Base-by-base conservation (phyloP, 805 yeast species). In the Schizosaccharomyces lindneri region DNA sequence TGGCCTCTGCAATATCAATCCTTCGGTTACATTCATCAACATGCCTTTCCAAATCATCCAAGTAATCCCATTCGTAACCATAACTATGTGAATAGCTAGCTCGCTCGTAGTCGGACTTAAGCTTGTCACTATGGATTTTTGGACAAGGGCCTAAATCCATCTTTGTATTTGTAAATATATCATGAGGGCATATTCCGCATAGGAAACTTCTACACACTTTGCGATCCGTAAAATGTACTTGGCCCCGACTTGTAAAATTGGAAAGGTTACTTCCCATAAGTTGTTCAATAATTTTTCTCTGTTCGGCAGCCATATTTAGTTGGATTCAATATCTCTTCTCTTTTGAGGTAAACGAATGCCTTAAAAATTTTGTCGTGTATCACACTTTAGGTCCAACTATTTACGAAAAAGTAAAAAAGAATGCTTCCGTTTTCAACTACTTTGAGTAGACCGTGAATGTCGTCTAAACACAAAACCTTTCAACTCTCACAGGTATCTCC, bases 141-240 rank as follows among this genome's bases (percentile, higher is more conserved):
- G 87, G 86, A 69, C 97, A 89, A 63, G 77, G 76, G 1, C 96
- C 96, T 64, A 85, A 71, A 68, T 84, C 86, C 68, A 84, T 84
- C 69, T 87, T 88, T 13, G 96, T 86, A 5, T 87, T 86, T 13
- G 77, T 76, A 68, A 89, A 85, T 59, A 88, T 70, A 65, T 88
- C 96, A 69, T 85, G 83, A 0, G 95, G 90, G 66, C 97, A 89
- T 7, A 79, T 78, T 0, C 93, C 95, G 17, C 87, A 86, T n/a
- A 89, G 70, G 69, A 82, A 89, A 21, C 85, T 75, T 69, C 84
- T 85, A 71, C 97, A 89, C 5, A 87, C 81, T 55, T 80, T 74
- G 15, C 80, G 76, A 61, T 81, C 83, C 43, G 72, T 71, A 61
- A 83, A 70, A 71, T 75, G 65, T 68, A 80, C 62, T 39, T 65